A percentile compares a stretch with the other conserved stretches of the same genome.
These are phyloP conservation scores for Pythium rhizo-oryzae DNA, from an alignment of 352 stramenopile genomes.

Conservation along the genomic window DNA sequence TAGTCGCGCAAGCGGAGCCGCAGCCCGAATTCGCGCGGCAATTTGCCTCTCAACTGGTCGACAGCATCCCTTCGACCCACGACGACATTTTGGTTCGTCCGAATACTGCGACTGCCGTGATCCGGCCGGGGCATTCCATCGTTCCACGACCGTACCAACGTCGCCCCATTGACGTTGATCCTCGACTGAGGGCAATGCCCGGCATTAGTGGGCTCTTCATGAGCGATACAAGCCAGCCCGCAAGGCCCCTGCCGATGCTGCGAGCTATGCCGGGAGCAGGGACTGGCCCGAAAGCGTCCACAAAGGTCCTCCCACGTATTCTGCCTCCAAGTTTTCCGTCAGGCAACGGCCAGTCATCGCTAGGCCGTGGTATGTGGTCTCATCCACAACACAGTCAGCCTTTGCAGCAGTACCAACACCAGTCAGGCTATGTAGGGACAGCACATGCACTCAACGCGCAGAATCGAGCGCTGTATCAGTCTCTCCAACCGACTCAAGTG, in stretches of 20 bases:
- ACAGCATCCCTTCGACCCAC: background rate
- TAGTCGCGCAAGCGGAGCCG: constrained; percentile 1
- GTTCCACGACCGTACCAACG: constrained; percentile 25
- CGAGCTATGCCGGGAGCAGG: background rate
- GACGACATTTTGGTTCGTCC: background rate
- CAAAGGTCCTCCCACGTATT: background rate
- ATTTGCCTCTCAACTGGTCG: background rate
- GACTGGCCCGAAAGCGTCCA: background rate
- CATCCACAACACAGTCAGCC: background rate
- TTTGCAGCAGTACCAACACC: background rate
- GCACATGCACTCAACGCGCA: too few species aligned
- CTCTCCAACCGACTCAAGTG: background rate
- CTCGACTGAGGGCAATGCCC: constrained; percentile 6
- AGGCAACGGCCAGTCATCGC: background rate
- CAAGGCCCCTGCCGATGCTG: background rate
- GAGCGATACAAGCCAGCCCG: background rate
- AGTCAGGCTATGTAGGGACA: background rate
- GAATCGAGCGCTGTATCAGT: background rate
- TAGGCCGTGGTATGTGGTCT: background rate
- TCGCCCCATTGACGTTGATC: constrained; percentile 6
- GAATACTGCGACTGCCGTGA: constrained; percentile 22
- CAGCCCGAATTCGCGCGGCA: constrained; percentile 6
- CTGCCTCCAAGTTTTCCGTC: background rate
- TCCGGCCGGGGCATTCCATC: constrained; percentile 29
- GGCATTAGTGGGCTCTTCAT: background rate